Percentiles rank a stretch among this genome's conserved stretches.
Evolutionary conservation across 768 basidiomycete species (phyloP).

Genomic region (Cystoderma amianthinum): DNA sequence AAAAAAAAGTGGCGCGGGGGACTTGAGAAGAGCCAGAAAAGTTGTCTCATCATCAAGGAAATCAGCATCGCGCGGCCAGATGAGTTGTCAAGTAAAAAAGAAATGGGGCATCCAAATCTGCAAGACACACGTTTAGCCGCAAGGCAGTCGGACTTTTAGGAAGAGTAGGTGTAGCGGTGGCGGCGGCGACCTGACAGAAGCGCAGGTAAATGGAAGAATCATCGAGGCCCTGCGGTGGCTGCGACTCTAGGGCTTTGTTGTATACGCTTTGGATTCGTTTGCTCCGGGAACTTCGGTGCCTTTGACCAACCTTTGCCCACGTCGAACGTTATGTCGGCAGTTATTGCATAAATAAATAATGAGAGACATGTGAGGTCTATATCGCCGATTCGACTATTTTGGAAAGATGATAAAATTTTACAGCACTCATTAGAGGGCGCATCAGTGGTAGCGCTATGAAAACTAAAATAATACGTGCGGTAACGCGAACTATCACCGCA

Average conservation of each 20-base stretch:
- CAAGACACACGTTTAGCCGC: no score
- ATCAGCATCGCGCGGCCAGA: neutral
- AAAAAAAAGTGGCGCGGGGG: neutral
- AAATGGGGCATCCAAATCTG: no score
- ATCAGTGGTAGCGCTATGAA: no score
- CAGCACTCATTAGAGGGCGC: no score
- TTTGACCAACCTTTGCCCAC: constrained; percentile 20
- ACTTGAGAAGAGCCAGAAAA: neutral
- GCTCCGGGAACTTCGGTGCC: constrained; percentile 6
- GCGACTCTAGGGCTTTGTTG: constrained; percentile 11
- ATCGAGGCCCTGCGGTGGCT: constrained; percentile 31
- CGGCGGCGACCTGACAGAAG: constrained; percentile 8
- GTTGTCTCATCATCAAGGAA: neutral
- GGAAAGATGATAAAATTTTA: no score
- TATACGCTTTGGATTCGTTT: neutral
- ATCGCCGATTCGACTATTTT: no score
- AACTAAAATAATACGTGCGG: no score
- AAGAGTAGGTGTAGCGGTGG: constrained; percentile 5
- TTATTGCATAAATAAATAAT: no score
- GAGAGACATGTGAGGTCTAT: no score
- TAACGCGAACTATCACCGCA: no score
- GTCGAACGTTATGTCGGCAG: constrained; percentile 28
- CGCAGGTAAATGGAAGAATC: constrained; percentile 13
- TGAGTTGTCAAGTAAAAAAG: neutral
- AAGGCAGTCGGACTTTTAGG: constrained; percentile 6